These are phyloP conservation scores for Trametes sanguinea DNA, from an alignment of 768 basidiomycete genomes.

Conservation along the genomic window DNA sequence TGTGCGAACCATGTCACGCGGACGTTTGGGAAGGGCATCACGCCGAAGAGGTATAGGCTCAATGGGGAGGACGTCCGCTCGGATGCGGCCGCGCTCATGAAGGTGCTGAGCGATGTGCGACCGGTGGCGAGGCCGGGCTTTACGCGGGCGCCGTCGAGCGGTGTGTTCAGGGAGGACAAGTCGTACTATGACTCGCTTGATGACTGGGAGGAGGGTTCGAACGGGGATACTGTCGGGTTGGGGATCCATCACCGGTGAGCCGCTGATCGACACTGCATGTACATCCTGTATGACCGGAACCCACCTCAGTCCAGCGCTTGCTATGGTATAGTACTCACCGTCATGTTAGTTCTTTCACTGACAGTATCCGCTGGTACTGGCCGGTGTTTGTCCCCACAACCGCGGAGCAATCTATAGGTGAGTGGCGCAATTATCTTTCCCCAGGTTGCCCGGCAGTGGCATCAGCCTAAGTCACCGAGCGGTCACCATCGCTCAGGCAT, in stretches of 20 bases:
- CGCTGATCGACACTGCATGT: background rate
- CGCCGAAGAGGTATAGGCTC: constrained; percentile 60
- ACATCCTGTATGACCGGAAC: too few species aligned
- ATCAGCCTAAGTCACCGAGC: too few species aligned
- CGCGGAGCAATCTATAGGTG: too few species aligned
- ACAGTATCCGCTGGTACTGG: too few species aligned
- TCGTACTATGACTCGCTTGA: constrained; percentile 4
- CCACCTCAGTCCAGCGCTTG: too few species aligned
- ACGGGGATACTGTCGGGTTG: background rate
- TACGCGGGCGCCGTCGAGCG: constrained; percentile 22
- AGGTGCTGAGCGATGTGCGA: constrained; percentile 16
- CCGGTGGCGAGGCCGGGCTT: constrained; percentile 27
- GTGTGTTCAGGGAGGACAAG: constrained; percentile 30
- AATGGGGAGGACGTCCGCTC: constrained; percentile 45
- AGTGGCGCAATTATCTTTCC: too few species aligned
- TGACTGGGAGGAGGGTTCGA: background rate
- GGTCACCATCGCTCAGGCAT: too few species aligned
- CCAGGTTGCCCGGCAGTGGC: too few species aligned
- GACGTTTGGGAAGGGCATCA: constrained; percentile 66
- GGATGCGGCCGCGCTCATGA: constrained; percentile 28
- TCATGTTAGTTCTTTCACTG: too few species aligned
- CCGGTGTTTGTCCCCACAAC: too few species aligned
- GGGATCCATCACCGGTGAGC: constrained; percentile 1
- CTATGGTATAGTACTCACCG: too few species aligned
- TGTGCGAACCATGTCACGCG: constrained; percentile 68